A percentile compares a stretch with the other conserved stretches of the same genome.
phyloP scores from a whole-genome alignment of 108 stramenopile genomes.

The Mayamaea pseudoterrestris region DNA sequence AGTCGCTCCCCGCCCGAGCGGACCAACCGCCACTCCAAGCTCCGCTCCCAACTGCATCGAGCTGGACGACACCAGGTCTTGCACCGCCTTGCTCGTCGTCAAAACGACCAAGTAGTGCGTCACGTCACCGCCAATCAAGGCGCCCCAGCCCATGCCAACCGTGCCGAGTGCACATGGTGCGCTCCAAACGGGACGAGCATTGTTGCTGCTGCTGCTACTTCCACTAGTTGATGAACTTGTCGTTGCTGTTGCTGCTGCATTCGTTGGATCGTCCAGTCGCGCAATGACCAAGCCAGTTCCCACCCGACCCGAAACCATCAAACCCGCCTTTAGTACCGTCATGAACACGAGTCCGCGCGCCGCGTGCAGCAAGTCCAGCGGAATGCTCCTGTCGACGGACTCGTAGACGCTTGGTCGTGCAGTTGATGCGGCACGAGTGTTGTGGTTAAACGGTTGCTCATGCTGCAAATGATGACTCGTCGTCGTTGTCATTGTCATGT shows the following conservation, averaged over 20 bases:
- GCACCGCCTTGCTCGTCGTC: conserved; percentile 60
- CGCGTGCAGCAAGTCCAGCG: conserved; percentile 47
- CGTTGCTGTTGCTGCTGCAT: not conserved
- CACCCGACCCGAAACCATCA: conserved; percentile 50
- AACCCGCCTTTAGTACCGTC: conserved; percentile 68
- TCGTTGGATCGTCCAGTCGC: conserved; percentile 18
- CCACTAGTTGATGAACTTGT: too few relatives aligned
- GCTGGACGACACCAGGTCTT: conserved; percentile 32
- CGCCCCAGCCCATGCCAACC: conserved; percentile 63
- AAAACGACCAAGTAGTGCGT: conserved; percentile 77
- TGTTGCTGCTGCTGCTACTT: too few relatives aligned
- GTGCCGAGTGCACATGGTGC: conserved; percentile 62
- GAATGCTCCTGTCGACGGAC: conserved; percentile 49
- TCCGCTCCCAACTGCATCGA: conserved; percentile 74
- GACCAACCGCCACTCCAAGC: conserved; percentile 72
- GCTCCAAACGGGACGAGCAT: conserved; percentile 20
- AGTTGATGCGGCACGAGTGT: too few relatives aligned
- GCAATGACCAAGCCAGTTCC: conserved; percentile 69
- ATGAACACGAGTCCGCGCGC: conserved; percentile 69
- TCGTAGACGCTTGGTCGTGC: too few relatives aligned
- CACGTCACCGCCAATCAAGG: conserved; percentile 54
- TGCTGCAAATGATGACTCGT: too few relatives aligned
- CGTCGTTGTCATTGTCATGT: conserved; percentile 21
- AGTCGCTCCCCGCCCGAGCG: conserved; percentile 50
- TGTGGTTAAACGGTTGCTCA: not conserved